Percentiles rank a stretch among this genome's conserved stretches.
phyloP scores from a whole-genome alignment of 495 filamentous ascomycete species.

The Neurospora terricola region DNA sequence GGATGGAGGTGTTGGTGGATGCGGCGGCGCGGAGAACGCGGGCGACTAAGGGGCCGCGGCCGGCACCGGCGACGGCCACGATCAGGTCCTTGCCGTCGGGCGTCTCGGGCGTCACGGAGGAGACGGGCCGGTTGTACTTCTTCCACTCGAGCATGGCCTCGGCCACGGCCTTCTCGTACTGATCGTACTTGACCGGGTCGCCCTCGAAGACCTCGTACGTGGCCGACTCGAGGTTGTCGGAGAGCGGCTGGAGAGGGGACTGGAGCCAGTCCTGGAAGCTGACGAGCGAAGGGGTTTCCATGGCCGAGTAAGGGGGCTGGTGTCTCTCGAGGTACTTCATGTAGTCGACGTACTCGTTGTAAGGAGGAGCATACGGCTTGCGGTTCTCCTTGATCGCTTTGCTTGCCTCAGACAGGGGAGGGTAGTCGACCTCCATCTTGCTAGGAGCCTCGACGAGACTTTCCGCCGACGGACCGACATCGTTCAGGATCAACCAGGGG shows the following conservation, averaged over 20 bases:
- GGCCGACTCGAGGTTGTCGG: slow-evolving; percentile 91
- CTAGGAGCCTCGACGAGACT: slow-evolving; percentile 34
- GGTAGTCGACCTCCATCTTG: slow-evolving; percentile 39
- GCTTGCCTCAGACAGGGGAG: slow-evolving; percentile 54
- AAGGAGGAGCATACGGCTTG: slow-evolving; percentile 16
- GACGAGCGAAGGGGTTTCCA: slow-evolving; percentile 30
- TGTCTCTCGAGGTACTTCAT: slow-evolving; percentile 73
- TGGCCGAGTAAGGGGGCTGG: slow-evolving; percentile 52
- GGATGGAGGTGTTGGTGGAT: slow-evolving; percentile 63
- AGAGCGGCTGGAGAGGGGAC: slow-evolving; percentile 84
- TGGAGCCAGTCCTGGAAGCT: slow-evolving; percentile 85
- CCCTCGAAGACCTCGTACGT: slow-evolving; percentile 99
- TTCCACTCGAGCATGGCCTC: slow-evolving; percentile 77
- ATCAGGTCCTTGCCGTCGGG: slow-evolving; percentile 56
- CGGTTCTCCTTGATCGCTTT: slow-evolving; percentile 25
- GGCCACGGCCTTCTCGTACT: slow-evolving; percentile 79
- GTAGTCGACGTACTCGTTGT: slow-evolving; percentile 61
- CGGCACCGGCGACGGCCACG: slow-evolving; percentile 86
- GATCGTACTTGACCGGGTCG: slow-evolving; percentile 94
- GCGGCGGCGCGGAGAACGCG: slow-evolving; percentile 71
- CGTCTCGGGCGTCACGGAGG: slow-evolving; percentile 27
- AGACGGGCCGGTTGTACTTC: slow-evolving; percentile 58
- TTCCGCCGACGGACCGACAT: slow-evolving; percentile 59
- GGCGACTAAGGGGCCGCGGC: slow-evolving; percentile 82
- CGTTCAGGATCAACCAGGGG: slow-evolving; percentile 73